These are phyloP conservation scores for Conticribra guillardii DNA, from an alignment of 108 stramenopile species.

Conservation along the genomic window DNA sequence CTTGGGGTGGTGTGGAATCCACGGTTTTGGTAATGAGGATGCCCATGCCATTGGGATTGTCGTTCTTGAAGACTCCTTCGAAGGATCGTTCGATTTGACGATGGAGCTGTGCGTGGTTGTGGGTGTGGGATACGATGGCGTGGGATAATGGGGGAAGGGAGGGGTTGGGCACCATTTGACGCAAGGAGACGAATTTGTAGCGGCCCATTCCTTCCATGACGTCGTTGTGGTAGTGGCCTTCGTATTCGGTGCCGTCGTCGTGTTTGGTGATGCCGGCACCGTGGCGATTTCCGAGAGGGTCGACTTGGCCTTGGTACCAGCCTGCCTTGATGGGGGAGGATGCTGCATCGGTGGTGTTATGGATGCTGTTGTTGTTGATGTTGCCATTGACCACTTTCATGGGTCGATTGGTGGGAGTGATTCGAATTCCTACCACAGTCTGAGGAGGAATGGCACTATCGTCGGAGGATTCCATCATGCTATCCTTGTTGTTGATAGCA, in stretches of 20 bases:
- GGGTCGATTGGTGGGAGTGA: conserved; percentile 13
- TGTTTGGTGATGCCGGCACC: conserved; percentile 32
- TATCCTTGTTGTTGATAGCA: neutral
- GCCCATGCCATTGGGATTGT: conserved; percentile 17
- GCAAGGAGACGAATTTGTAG: conserved; percentile 17
- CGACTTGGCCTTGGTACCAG: conserved; percentile 36
- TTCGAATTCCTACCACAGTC: conserved; percentile 2
- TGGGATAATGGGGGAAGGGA: no score
- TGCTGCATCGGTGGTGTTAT: neutral
- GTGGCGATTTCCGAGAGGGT: conserved; percentile 22
- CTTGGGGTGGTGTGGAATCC: conserved; percentile 4
- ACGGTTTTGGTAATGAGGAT: conserved; percentile 16
- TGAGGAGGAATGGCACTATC: neutral
- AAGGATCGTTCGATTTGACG: conserved; percentile 21
- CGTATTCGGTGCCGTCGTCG: conserved; percentile 50
- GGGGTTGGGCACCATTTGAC: conserved; percentile 13
- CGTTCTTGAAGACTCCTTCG: conserved; percentile 25
- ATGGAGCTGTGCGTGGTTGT: neutral
- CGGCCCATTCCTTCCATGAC: conserved; percentile 35
- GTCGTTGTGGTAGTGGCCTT: conserved; percentile 34
- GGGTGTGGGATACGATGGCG: neutral
- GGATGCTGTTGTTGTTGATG: neutral
- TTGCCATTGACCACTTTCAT: neutral
- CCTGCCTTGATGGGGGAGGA: conserved; percentile 26
- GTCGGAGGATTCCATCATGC: neutral